phyloP scores from a whole-genome alignment of 345 rosid species.

The Boechera stricta region DNA sequence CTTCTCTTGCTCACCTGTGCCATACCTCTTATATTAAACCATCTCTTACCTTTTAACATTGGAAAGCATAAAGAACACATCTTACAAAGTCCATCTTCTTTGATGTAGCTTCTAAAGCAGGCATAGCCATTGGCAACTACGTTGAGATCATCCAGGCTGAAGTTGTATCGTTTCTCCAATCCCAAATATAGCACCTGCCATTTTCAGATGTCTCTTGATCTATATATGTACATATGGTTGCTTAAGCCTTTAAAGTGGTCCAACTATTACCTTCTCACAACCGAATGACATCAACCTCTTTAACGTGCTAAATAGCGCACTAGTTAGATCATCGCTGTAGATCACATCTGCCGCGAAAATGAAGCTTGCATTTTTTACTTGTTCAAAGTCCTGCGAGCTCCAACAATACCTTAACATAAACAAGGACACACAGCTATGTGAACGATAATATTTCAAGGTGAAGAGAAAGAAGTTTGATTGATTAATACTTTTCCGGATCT shows the following conservation, averaged over 20 bases:
- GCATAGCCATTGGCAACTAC: slow-evolving; percentile 85
- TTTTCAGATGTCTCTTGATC: neutral
- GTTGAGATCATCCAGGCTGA: slow-evolving; percentile 72
- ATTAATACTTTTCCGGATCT: slow-evolving; percentile 48
- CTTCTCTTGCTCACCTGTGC: slow-evolving; percentile 30
- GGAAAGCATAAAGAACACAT: neutral
- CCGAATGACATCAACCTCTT: slow-evolving; percentile 46
- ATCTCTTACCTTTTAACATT: neutral
- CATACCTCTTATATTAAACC: neutral
- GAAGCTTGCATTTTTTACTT: slow-evolving; percentile 35
- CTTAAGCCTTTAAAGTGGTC: slow-evolving; percentile 11
- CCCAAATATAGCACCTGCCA: slow-evolving; percentile 76
- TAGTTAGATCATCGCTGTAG: slow-evolving; percentile 48
- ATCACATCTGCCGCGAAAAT: slow-evolving; percentile 47
- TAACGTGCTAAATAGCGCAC: slow-evolving; percentile 40
- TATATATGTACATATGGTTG: neutral
- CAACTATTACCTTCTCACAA: slow-evolving; percentile 39
- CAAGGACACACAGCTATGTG: neutral
- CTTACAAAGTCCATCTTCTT: slow-evolving; percentile 47
- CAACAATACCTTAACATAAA: slow-evolving; percentile 40
- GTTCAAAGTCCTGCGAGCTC: slow-evolving; percentile 43
- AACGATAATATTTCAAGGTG: neutral
- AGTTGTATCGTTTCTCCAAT: slow-evolving; percentile 92
- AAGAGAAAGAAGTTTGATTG: slow-evolving; percentile 5
- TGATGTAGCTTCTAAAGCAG: slow-evolving; percentile 63